phyloP scores from a whole-genome alignment of 768 basidiomycete species.

The Mrakia hoshinonis region DNA sequence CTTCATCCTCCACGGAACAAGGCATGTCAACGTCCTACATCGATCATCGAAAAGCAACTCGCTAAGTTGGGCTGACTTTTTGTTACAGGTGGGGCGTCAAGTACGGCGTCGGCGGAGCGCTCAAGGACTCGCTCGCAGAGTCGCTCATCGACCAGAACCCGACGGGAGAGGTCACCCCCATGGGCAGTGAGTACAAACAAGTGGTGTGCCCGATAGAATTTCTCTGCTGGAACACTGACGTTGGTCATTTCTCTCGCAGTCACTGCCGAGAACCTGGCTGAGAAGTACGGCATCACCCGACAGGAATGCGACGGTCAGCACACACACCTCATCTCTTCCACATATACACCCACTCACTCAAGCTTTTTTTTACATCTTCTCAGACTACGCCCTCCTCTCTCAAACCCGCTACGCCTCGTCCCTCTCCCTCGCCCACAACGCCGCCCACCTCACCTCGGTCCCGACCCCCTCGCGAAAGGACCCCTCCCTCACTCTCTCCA shows the following conservation, averaged over 20 bases:
- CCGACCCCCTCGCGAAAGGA: slow-evolving; percentile 24
- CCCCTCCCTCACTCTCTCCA: background rate
- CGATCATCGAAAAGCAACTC: too few species aligned
- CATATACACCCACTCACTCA: too few species aligned
- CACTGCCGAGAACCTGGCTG: slow-evolving; percentile 44
- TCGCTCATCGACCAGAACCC: slow-evolving; percentile 43
- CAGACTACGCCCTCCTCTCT: slow-evolving; percentile 39
- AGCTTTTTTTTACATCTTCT: slow-evolving; percentile 20
- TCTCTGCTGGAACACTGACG: slow-evolving; percentile 5
- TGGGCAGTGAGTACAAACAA: slow-evolving; percentile 17
- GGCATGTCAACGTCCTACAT: slow-evolving; percentile 28
- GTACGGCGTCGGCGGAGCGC: slow-evolving; percentile 43
- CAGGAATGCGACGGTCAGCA: slow-evolving; percentile 39
- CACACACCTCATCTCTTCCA: background rate
- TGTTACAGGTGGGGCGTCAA: slow-evolving; percentile 38
- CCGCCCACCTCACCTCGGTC: slow-evolving; percentile 31
- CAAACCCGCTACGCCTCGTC: slow-evolving; percentile 39
- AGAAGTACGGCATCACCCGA: slow-evolving; percentile 43
- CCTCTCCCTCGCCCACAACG: slow-evolving; percentile 35
- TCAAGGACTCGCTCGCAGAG: slow-evolving; percentile 43
- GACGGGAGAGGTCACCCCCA: slow-evolving; percentile 4
- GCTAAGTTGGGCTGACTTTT: too few species aligned
- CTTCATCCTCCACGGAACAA: slow-evolving; percentile 37
- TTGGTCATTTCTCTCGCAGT: slow-evolving; percentile 15
- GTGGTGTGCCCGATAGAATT: background rate